Conservation (phyloP, 768 basidiomycete genomes). For the Pleurotus cornucopiae region DNA sequence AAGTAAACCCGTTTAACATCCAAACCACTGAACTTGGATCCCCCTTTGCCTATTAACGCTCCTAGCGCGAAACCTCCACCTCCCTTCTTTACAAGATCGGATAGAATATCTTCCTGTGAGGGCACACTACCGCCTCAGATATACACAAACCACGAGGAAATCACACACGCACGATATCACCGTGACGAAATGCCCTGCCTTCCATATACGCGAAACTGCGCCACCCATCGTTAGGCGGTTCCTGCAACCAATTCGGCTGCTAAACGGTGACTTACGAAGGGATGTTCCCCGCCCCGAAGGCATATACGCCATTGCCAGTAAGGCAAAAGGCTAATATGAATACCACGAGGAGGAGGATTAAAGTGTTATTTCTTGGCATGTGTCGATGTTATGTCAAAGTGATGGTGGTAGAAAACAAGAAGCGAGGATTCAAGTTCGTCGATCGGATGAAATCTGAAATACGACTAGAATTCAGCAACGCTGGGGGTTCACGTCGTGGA, state of each 20-base stretch:
- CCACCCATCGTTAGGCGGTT: slow-evolving; percentile 10
- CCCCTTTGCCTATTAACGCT: slow-evolving; percentile 50
- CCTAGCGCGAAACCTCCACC: slow-evolving; percentile 56
- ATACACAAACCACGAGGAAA: slow-evolving; percentile 16
- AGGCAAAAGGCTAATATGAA: slow-evolving; percentile 54
- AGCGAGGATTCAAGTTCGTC: background rate
- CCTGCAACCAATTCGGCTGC: background rate
- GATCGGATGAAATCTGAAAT: background rate
- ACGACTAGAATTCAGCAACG: too few species aligned
- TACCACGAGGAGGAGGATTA: slow-evolving; percentile 39
- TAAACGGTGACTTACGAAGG: slow-evolving; percentile 28
- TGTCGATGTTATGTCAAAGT: background rate
- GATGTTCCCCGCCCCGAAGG: slow-evolving; percentile 86
- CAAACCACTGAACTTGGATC: slow-evolving; percentile 69
- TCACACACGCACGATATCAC: slow-evolving; percentile 65
- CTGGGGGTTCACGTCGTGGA: too few species aligned
- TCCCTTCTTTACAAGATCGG: slow-evolving; percentile 54
- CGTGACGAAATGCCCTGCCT: slow-evolving; percentile 82
- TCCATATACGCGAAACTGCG: slow-evolving; percentile 80
- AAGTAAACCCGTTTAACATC: slow-evolving; percentile 86
- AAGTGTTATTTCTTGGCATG: slow-evolving; percentile 31
- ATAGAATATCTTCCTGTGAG: slow-evolving; percentile 62
- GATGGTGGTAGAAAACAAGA: background rate
- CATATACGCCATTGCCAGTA: slow-evolving; percentile 55
- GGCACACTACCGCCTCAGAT: background rate